phyloP scores from a whole-genome alignment of 2,329 filamentous ascomycete species.

The Myriosclerotinia curreyana region DNA sequence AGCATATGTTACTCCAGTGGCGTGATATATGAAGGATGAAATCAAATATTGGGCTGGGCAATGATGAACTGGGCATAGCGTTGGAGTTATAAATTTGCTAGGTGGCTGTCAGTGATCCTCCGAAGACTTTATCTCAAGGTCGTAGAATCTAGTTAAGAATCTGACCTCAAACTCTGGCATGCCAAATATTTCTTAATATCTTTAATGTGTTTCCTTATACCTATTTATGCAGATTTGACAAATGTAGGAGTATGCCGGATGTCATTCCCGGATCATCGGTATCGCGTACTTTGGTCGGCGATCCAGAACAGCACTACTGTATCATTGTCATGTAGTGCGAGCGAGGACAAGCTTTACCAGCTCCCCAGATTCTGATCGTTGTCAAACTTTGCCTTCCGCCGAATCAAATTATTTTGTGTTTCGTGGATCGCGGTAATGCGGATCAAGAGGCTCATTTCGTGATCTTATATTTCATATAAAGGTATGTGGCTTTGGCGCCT shows the following conservation, averaged over 20 bases:
- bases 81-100: slow-evolving; percentile 25
- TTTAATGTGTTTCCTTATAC: neutral
- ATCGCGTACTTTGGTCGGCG: slow-evolving; percentile 22
- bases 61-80: slow-evolving; percentile 28
- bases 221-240: slow-evolving; percentile 13
- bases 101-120: neutral
- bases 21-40: slow-evolving; percentile 17
- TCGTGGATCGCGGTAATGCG: slow-evolving; percentile 8
- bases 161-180: slow-evolving; percentile 4
- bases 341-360: slow-evolving; percentile 17
- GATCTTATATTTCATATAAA: slow-evolving; percentile 3
- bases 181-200: neutral
- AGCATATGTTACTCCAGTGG: slow-evolving; percentile 49
- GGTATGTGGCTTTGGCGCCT: slow-evolving; percentile 14
- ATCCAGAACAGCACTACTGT: slow-evolving; percentile 12
- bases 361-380: slow-evolving; percentile 19
- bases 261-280: slow-evolving; percentile 13
- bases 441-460: slow-evolving; percentile 5
- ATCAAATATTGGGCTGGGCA: neutral
- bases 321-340: slow-evolving; percentile 18
- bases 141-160: slow-evolving; percentile 8
- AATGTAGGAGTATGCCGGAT: neutral
- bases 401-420: slow-evolving; percentile 6
- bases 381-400: slow-evolving; percentile 1
- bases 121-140: neutral